phyloP scores from a whole-genome alignment of 768 basidiomycete genomes.

The Termitomyces sp. region DNA sequence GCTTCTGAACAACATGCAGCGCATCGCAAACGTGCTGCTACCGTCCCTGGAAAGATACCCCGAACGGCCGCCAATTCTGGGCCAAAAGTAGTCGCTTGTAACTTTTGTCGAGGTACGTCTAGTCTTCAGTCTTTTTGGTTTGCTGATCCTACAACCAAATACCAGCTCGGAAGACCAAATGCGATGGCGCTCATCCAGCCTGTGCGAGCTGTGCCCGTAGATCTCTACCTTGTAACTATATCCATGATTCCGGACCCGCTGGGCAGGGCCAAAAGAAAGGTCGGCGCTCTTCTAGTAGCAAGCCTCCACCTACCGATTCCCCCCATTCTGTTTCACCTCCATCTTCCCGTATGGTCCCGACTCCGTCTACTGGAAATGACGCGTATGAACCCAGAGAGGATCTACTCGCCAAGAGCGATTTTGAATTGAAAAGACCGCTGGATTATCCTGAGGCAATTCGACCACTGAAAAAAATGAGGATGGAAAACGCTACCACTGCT shows the following conservation, averaged over 20 bases:
- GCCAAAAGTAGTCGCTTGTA: slow-evolving; percentile 84
- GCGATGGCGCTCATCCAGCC: slow-evolving; percentile 81
- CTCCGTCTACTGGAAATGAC: slow-evolving; percentile 38
- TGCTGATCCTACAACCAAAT: not conserved
- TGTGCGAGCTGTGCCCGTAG: slow-evolving; percentile 81
- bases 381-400: slow-evolving; percentile 36
- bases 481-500: slow-evolving; percentile 42
- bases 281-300: slow-evolving; percentile 52
- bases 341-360: slow-evolving; percentile 49
- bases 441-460: slow-evolving; percentile 48
- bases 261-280: slow-evolving; percentile 40
- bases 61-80: slow-evolving; percentile 64
- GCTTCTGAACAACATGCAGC: slow-evolving; percentile 64
- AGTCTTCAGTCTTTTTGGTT: not conserved
- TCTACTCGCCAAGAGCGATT: slow-evolving; percentile 38
- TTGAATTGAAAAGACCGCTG: slow-evolving; percentile 57
- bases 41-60: slow-evolving; percentile 57
- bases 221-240: slow-evolving; percentile 74
- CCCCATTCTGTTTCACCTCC: slow-evolving; percentile 49
- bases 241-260: slow-evolving; percentile 48
- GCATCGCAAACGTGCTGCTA: slow-evolving; percentile 65
- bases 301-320: slow-evolving; percentile 33
- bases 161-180: slow-evolving; percentile 82
- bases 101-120: slow-evolving; percentile 73
- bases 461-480: slow-evolving; percentile 69